A percentile compares a stretch with the other conserved stretches of the same genome.
Conservation (phyloP, 352 stramenopile genomes). For the Globisporangium perplexum region DNA sequence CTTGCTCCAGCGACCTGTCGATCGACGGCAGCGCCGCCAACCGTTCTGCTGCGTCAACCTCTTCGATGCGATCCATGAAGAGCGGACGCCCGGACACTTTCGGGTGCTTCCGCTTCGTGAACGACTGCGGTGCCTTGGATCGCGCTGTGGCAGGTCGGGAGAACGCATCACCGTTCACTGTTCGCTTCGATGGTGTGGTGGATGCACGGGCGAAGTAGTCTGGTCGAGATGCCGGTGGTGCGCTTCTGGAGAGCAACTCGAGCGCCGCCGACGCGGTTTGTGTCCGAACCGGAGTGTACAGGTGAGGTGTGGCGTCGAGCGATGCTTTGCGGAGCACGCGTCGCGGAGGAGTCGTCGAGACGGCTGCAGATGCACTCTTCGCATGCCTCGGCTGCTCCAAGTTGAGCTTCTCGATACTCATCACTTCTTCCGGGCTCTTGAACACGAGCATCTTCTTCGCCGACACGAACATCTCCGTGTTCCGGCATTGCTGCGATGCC, state of each 20-base stretch:
- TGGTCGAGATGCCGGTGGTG: conserved; percentile 20
- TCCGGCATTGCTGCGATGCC: conserved; percentile 38
- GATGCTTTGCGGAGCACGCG: conserved; percentile 18
- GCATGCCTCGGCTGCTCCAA: background rate
- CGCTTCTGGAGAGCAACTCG: conserved; percentile 55
- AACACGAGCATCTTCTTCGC: conserved; percentile 70
- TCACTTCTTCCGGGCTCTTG: conserved; percentile 13
- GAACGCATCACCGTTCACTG: conserved; percentile 12
- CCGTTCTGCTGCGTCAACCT: conserved; percentile 6
- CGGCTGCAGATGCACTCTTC: conserved; percentile 1
- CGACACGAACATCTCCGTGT: conserved; percentile 60
- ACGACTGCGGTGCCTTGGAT: conserved; percentile 6
- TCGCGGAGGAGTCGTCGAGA: conserved; percentile 3
- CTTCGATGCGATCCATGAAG: conserved; percentile 37
- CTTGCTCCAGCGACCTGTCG: conserved; percentile 29
- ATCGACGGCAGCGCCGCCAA: conserved; percentile 23
- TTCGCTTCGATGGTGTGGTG: conserved; percentile 23
- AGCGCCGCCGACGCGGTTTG: conserved; percentile 19
- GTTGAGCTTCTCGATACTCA: background rate
- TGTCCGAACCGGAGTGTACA: conserved; percentile 7
- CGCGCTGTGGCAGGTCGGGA: background rate
- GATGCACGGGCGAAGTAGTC: conserved; percentile 3
- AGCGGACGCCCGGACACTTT: conserved; percentile 23
- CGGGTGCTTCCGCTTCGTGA: conserved; percentile 37
- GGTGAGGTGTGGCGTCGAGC: conserved; percentile 12